Base-by-base conservation (phyloP, 2,329 filamentous ascomycete genomes). In the Cryphonectria parasitica region DNA sequence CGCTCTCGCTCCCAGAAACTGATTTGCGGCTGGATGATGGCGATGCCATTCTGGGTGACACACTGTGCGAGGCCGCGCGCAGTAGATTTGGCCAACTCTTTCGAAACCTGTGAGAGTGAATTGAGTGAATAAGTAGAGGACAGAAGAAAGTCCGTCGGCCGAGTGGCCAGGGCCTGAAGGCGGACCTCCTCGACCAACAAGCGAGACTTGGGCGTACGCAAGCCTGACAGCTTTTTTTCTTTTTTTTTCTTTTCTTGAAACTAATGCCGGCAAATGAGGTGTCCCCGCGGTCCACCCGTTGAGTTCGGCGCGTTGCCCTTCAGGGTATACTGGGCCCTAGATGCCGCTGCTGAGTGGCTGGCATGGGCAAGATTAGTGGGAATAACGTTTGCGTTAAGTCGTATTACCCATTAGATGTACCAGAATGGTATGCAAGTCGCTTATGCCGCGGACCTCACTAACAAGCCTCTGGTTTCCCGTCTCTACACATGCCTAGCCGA, bases 201-300 rank as follows among this genome's bases (percentile, higher is more conserved):
- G 54, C 25, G 28, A 15, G n/a, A 43, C 15, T 39, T 25, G n/a
- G 19, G n/a, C 61, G 10, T n/a, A 39, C 36, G 34, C 39, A 63
- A 63, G 36, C 36, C 36, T 39, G 25, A 28, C 19, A 49, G 43
- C 43, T 25, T 11, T 41, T 45, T 34, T 34, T 34, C 6, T 34
- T 34, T 34, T 34, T 34, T 34, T 34, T 34, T 34, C n/a, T n/a
- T 34, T 34, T 31, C 3, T 25, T 8, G 39, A 45, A 63, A 45
- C 61, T 43, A 22, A 64, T 45, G 41, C 61, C 61, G 61, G 61
- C 61, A 64, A 25, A 64, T 64, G 39, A 45, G n/a, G 39, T 28
- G 61, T 13, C 61, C 8, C n/a, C 36, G 61, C 36, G 61, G 61
- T 45, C 61, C 39, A 64, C 61, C 25, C 41, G 6, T 28, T 39